Evolutionary conservation across 768 basidiomycete species (phyloP).

Genomic region (Vararia minispora): DNA sequence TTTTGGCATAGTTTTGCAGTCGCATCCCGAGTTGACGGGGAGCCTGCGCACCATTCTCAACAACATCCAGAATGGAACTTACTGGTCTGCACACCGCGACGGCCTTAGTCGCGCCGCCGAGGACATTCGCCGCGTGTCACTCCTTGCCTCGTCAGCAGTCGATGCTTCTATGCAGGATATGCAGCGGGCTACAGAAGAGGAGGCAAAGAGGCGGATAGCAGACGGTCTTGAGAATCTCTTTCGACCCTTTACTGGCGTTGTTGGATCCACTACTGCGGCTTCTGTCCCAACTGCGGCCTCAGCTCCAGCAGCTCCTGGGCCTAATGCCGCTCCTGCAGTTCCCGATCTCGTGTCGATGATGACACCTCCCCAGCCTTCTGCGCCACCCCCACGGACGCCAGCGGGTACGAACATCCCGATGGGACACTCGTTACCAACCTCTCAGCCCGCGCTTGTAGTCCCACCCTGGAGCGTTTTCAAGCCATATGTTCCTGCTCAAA

Average conservation of each 20-base stretch:
- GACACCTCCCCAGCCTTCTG: not conserved
- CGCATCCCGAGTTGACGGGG: constrained; percentile 66
- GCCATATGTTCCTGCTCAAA: too few species aligned
- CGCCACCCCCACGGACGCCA: not conserved
- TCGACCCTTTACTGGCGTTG: constrained; percentile 29
- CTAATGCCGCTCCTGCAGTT: too few species aligned
- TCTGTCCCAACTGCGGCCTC: too few species aligned
- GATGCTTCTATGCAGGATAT: constrained; percentile 32
- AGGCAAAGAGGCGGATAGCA: constrained; percentile 51
- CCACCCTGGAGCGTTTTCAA: constrained; percentile 12
- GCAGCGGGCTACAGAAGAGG: constrained; percentile 44
- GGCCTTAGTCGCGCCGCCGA: constrained; percentile 47
- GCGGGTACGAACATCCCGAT: not conserved
- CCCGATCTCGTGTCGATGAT: not conserved
- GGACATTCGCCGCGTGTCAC: constrained; percentile 36
- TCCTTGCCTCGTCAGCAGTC: constrained; percentile 21
- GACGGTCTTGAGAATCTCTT: constrained; percentile 52
- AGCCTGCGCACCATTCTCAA: constrained; percentile 50
- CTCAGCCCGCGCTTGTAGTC: not conserved
- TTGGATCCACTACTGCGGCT: not conserved
- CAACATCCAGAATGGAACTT: constrained; percentile 53
- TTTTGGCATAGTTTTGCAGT: constrained; percentile 40
- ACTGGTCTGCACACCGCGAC: constrained; percentile 58
- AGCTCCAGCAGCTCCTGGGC: too few species aligned
- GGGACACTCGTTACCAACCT: not conserved